Conservation (phyloP, 352 stramenopile species). For the Phytopythium boreale region DNA sequence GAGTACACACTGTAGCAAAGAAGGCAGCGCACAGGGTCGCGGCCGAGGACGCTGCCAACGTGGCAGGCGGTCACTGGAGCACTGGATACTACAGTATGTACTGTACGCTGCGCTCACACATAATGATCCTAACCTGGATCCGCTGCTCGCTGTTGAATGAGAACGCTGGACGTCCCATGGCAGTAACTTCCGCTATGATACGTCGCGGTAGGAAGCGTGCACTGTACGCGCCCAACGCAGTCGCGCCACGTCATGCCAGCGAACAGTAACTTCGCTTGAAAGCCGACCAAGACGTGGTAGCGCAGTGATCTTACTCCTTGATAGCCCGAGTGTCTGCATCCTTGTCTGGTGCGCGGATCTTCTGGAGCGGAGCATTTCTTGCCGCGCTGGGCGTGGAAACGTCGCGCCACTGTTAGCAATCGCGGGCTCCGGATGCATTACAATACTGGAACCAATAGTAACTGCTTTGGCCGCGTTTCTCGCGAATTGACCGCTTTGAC, state of each 20-base stretch:
- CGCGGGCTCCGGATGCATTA: no score
- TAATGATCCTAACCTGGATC: no score
- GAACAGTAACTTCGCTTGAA: no score
- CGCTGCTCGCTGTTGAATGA: no score
- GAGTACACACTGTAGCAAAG: background rate
- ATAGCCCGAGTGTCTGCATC: no score
- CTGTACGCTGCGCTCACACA: no score
- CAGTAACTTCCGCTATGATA: no score
- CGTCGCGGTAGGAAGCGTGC: background rate
- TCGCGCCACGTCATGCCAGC: background rate
- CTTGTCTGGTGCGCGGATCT: background rate
- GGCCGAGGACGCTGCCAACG: background rate
- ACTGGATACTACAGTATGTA: no score
- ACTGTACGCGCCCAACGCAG: background rate
- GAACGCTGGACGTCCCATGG: no score
- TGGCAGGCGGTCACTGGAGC: constrained; percentile 1
- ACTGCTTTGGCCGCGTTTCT: background rate
- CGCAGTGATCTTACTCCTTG: no score
- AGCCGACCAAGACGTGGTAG: background rate
- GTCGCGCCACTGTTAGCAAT: background rate
- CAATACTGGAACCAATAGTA: no score
- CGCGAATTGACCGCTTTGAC: background rate
- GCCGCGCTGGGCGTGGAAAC: background rate
- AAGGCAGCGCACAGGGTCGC: background rate
- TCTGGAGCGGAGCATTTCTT: background rate